Evolutionary conservation across 768 basidiomycete genomes (phyloP).

Genomic region (Asterophora parasitica): DNA sequence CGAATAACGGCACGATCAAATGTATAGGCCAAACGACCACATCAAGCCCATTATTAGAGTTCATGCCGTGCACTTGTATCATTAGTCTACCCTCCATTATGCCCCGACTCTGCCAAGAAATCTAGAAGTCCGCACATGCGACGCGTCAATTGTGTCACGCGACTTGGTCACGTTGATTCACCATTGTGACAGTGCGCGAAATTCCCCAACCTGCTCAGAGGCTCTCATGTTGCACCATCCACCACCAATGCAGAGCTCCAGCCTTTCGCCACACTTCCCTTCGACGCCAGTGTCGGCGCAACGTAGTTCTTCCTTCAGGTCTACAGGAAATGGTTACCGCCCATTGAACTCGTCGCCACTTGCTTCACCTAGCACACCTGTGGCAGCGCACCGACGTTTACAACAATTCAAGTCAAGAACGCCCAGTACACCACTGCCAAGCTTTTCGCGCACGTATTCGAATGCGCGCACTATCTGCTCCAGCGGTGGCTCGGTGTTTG

Average conservation of each 20-base stretch:
- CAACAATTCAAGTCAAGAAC: slow-evolving; percentile 49
- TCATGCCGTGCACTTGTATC: too few species aligned
- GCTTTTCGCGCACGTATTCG: slow-evolving; percentile 14
- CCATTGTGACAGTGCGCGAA: too few species aligned
- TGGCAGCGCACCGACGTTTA: slow-evolving; percentile 44
- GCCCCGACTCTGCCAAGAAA: too few species aligned
- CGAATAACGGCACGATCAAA: too few species aligned
- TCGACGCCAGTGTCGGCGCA: slow-evolving; percentile 12
- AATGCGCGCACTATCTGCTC: slow-evolving; percentile 8
- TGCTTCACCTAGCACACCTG: slow-evolving; percentile 39
- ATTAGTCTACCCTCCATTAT: too few species aligned
- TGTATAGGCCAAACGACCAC: too few species aligned
- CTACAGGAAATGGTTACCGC: slow-evolving; percentile 15
- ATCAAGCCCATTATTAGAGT: too few species aligned
- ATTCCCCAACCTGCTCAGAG: too few species aligned
- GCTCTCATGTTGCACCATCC: neutral
- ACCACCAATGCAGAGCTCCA: slow-evolving; percentile 5
- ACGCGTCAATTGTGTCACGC: too few species aligned
- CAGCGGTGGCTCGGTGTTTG: slow-evolving; percentile 21
- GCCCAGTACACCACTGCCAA: slow-evolving; percentile 25
- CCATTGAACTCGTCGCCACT: slow-evolving; percentile 51
- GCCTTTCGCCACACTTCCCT: slow-evolving; percentile 4
- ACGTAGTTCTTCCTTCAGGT: neutral
- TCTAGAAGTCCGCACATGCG: too few species aligned
- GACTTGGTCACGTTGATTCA: too few species aligned